Percentiles rank a stretch among this genome's conserved stretches.
Evolutionary conservation across 1,284 basidiomycete species (phyloP).

Genomic region (Austroboletus niveus): DNA sequence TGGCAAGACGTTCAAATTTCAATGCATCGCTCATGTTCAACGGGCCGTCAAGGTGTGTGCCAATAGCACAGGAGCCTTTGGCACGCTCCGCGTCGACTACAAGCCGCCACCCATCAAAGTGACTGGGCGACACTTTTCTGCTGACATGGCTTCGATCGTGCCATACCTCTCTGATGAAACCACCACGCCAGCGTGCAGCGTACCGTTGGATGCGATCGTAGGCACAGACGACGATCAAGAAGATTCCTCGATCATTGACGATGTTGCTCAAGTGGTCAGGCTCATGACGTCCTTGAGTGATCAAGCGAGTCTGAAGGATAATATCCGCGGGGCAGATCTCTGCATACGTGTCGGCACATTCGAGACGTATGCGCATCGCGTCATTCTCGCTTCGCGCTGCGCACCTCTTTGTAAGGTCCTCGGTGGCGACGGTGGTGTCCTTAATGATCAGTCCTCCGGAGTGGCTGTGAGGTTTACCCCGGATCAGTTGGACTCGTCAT

Average conservation of each 20-base stretch:
- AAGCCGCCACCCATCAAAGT: conserved; percentile 57
- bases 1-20: conserved; percentile 77
- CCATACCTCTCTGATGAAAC: conserved; percentile 43
- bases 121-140: conserved; percentile 58
- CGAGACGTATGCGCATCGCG: conserved; percentile 64
- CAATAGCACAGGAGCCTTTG: conserved; percentile 89
- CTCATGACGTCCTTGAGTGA: conserved; percentile 41
- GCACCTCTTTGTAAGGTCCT: conserved; percentile 48
- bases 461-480: conserved; percentile 33
- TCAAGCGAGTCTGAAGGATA: conserved; percentile 32
- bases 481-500: neutral
- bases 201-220: conserved; percentile 5
- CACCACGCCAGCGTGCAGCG: neutral
- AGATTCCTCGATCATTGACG: conserved; percentile 45
- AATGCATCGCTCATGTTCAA: conserved; percentile 80
- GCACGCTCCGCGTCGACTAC: conserved; percentile 80
- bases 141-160: conserved; percentile 66
- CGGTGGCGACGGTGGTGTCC: conserved; percentile 27
- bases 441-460: conserved; percentile 31
- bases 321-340: conserved; percentile 58
- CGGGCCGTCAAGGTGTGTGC: conserved; percentile 83
- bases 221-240: conserved; percentile 40
- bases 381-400: conserved; percentile 65
- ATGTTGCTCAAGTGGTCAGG: conserved; percentile 45
- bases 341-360: conserved; percentile 43